Evolutionary conservation across 139 green algal species (phyloP), one percentile per base, ranked within the genome.

Genomic region (Chlamydomonas applanata): DNA sequence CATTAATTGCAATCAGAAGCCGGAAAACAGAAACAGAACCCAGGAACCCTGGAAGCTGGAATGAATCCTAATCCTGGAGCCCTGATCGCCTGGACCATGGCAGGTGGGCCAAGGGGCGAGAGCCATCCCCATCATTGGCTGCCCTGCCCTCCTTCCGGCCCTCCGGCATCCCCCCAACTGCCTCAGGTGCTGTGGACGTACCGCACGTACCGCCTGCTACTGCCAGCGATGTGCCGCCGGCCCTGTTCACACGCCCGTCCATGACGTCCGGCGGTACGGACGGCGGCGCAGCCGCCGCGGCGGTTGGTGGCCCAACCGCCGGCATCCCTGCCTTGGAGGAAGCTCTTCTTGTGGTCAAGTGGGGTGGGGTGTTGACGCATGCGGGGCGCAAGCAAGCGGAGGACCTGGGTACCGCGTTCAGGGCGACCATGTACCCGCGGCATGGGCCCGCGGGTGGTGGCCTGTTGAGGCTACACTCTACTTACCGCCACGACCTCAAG

Each of bases 401-500:
- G 85, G 79, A 89, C 25, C 83, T 99, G 61, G 96, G 96, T 45
- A 49, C 40, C 40, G 40, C 40, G 16, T 73, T 73, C 27, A 16
- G 67, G 3, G 67, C 67, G 3, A 33, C 24, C 45, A 73, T 73
- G 67, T 73, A 73, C 67, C 67, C 67, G 4, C 44, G 45, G 2
- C 67, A 73, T 25, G 67, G 67, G 4, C 67, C 67, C 30, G 67
- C 67, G 16, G 75, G 75, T 4, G 75, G 75, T 49, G 96, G 96
- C 36, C 88, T 99, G 68, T 87, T 99, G 72, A 89, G 96, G 46
- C 90, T 99, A 70, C 95, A 99, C 89, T 96, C 87, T 62, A 99
- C 96, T 17, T 99, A 98, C 87, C 91, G 94, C 56, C 95, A 99
- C 54, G 96, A 99, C 87, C 86, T 99, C 56, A 99, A 99, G 77